Conservation (phyloP, 768 basidiomycete species). For the Cantharellus anzutake region DNA sequence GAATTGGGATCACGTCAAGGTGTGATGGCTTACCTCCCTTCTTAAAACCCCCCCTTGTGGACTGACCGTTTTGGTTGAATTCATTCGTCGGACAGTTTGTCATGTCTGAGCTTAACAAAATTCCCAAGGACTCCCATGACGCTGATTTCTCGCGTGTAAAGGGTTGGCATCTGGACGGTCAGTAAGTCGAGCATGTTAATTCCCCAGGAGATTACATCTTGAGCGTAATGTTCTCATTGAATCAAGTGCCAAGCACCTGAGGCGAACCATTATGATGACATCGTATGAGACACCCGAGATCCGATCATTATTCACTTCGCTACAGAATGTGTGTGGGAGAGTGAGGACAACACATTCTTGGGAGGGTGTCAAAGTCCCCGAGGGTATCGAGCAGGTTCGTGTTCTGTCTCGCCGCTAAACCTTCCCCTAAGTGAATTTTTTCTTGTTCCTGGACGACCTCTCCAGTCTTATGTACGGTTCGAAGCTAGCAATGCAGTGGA, state of each 20-base stretch:
- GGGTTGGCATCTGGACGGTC: slow-evolving; percentile 91
- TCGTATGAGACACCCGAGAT: slow-evolving; percentile 82
- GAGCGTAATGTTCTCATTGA: not conserved
- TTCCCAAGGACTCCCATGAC: slow-evolving; percentile 86
- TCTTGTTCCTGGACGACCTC: slow-evolving; percentile 26
- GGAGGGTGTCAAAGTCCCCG: slow-evolving; percentile 57
- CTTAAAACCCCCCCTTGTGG: not conserved
- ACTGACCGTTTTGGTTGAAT: not conserved
- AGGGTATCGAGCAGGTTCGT: slow-evolving; percentile 63
- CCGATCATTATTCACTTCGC: slow-evolving; percentile 47
- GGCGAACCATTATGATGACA: slow-evolving; percentile 78
- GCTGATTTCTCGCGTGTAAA: slow-evolving; percentile 94
- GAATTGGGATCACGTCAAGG: slow-evolving; percentile 98
- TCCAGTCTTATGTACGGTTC: slow-evolving; percentile 20
- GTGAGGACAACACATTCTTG: slow-evolving; percentile 49
- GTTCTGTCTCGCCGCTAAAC: not conserved
- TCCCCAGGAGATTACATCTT: not conserved
- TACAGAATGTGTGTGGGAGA: slow-evolving; percentile 78
- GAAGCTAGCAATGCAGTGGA: slow-evolving; percentile 50
- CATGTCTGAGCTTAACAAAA: slow-evolving; percentile 63
- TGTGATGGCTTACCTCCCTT: slow-evolving; percentile 14
- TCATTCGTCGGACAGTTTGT: slow-evolving; percentile 38
- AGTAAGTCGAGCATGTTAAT: slow-evolving; percentile 34
- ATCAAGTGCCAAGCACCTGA: slow-evolving; percentile 57
- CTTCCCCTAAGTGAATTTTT: slow-evolving; percentile 1